These are phyloP conservation scores for Dicorynia guianensis DNA, from an alignment of 306 rosid species.

Conservation along the genomic window DNA sequence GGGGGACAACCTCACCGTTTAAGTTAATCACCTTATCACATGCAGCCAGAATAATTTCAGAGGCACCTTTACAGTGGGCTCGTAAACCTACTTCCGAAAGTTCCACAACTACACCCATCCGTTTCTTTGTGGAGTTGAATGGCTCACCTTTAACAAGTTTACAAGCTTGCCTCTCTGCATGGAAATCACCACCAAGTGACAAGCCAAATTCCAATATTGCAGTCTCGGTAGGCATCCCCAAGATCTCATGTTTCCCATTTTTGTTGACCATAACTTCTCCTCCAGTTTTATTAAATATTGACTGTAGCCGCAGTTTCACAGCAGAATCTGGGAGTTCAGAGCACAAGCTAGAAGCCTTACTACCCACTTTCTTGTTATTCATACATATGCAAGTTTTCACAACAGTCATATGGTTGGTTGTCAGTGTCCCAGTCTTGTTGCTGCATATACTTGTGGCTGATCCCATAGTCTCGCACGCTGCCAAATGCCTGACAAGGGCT, in stretches of 20 bases:
- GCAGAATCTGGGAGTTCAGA: conserved; percentile 73
- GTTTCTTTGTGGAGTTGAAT: conserved; percentile 86
- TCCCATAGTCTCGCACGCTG: conserved; percentile 99
- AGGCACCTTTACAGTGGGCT: conserved; percentile 95
- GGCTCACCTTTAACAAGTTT: conserved; percentile 89
- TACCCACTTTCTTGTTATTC: conserved; percentile 65
- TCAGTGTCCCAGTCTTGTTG: conserved; percentile 94
- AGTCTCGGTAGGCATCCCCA: conserved; percentile 91
- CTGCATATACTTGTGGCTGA: conserved; percentile 95
- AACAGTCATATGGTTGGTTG: conserved; percentile 95
- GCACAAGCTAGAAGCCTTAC: conserved; percentile 54
- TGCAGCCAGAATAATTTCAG: conserved; percentile 83
- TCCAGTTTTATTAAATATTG: conserved; percentile 88
- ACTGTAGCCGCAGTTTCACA: conserved; percentile 66
- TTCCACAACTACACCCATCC: conserved; percentile 85
- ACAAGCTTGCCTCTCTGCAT: conserved; percentile 67
- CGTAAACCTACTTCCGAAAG: conserved; percentile 78
- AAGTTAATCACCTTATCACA: conserved; percentile 86
- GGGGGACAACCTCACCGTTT: conserved; percentile 78
- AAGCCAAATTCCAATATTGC: conserved; percentile 86
- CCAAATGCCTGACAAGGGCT: conserved; percentile 93
- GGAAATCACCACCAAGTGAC: conserved; percentile 84
- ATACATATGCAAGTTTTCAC: conserved; percentile 92
- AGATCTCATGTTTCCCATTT: conserved; percentile 72
- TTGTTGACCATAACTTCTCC: conserved; percentile 90